Evolutionary conservation across 2,329 filamentous ascomycete species (phyloP), one percentile per base, ranked within the genome.

Genomic region (Aureobasidium sp.): DNA sequence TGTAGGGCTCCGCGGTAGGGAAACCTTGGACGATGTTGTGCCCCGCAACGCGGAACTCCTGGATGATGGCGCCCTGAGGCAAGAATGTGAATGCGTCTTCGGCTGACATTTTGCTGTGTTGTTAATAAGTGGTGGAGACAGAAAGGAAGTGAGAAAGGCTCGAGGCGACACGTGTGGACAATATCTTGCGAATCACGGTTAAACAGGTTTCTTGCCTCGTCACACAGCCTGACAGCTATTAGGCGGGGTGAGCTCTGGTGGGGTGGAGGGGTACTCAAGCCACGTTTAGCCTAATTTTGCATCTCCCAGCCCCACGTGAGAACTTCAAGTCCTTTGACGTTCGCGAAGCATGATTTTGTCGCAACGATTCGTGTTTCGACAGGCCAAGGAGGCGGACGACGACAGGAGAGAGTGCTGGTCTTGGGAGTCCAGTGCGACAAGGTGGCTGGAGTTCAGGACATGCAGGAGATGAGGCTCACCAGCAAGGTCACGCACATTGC

Each of bases 1-100:
- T 81, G 77, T 96, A 96, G 63, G 86, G 83, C 46, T 88, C 84
- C 57, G 88, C 82, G 15, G 81, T 85, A 19, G 88, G 83, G 76
- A 96, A 96, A 57, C 87, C 86, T 67, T 94, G 88, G 23, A 96
- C 92, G 65, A 99, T 94, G 77, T 96, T 94, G 71, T 83, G 78
- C 64, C 84, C 87, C 62, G 81, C 87, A 66, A 97, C 82, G 50
- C 80, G 81, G 77, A 96, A 87, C 69, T 88, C 83, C 72, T 96
- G 86, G 71, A 94, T 86, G 71, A 90, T 89, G 68, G 87, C 89
- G 64, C 89, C 89, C 54, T 89, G 79, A 25, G 88, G 85, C 63
- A 93, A 78, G 74, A 93, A 89, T 45, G 80, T 78, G 68, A 86
- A 81, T 45, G 80, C 66, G 61, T 68, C 66, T 46, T 61, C 57